phyloP scores from a whole-genome alignment of 768 basidiomycete genomes.

The Kwoniella heveanensis region DNA sequence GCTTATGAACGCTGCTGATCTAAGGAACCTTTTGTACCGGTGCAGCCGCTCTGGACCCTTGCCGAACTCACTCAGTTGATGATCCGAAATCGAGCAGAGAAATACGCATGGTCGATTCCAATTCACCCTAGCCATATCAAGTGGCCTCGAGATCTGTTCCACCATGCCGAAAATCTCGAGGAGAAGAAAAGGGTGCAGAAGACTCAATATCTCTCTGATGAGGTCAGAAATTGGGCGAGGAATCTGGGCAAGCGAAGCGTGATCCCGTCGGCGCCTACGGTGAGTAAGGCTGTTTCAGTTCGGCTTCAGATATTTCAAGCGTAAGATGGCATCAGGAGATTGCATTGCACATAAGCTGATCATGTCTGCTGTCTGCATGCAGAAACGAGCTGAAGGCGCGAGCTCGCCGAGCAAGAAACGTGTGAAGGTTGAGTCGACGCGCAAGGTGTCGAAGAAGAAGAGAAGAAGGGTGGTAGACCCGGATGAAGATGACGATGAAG shows the following conservation, averaged over 20 bases:
- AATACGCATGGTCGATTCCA: conserved; percentile 72
- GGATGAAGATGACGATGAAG: conserved; percentile 35
- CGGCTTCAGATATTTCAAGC: neutral
- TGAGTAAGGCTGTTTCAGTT: conserved; percentile 19
- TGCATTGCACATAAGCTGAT: neutral
- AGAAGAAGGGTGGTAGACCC: conserved; percentile 16
- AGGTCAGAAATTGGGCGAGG: conserved; percentile 29
- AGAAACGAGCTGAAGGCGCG: conserved; percentile 7
- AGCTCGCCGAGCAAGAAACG: conserved; percentile 7
- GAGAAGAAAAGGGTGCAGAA: conserved; percentile 15
- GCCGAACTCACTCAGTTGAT: conserved; percentile 88
- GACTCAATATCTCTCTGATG: conserved; percentile 29
- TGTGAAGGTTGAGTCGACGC: conserved; percentile 7
- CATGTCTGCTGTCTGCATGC: neutral
- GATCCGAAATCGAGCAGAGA: conserved; percentile 68
- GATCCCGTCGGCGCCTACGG: conserved; percentile 18
- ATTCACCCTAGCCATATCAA: conserved; percentile 79
- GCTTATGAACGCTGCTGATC: too few relatives aligned
- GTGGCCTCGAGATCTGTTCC: conserved; percentile 79
- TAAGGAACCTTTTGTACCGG: conserved; percentile 3
- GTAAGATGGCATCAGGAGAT: neutral
- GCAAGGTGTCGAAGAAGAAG: conserved; percentile 17
- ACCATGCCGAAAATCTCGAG: conserved; percentile 59
- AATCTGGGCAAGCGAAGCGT: conserved; percentile 27
- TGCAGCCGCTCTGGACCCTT: conserved; percentile 84